Base-by-base conservation (phyloP, 805 yeast genomes). In the Jamesozyma hellenica region DNA sequence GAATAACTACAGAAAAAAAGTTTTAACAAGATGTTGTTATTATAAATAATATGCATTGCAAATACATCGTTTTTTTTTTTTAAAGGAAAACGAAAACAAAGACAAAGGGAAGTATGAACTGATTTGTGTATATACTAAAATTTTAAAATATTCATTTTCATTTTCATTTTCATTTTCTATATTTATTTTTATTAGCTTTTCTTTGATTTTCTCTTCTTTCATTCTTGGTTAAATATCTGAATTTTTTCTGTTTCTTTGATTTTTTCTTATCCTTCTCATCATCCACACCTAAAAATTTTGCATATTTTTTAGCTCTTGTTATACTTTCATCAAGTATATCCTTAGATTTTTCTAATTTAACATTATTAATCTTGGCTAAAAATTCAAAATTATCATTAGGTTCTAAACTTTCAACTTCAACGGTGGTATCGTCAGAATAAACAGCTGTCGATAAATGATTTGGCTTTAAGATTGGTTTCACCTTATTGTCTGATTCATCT, bases 221-320 rank as follows among this genome's bases (percentile, higher is more conserved):
- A 21, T 69, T 64, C 60, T 86, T 85, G 36, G 92, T 75, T 59
- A 88, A 70, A 52, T 88, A 90, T 63, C 96, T 76, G 55, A 87
- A 87, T 71, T 88, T 88, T 72, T 80, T 81, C 63, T 70, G 74
- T 43, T 49, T 52, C 33, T 51, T 56, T 27, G 50, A 50, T n/a
- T 46, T 44, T 34, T 53, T 52, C 19, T 53, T 47, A 15, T 47
- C 52, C 9, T 52, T 51, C 26, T 55, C 55, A 39, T 75, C 72
- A 32, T 68, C 60, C 48, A 69, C 72, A 14, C 83, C 77, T 47
- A 80, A 62, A 47, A 75, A 58, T 47, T 73, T 74, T 1, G 95
- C 96, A 52, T 90, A 87, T 55, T 83, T 76, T 51, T 80, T 76
- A 2, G 96, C 96, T 53, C 84, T 70, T 37, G 74, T 70, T 36